A percentile compares a stretch with the other conserved stretches of the same genome.
Evolutionary conservation across 2,329 filamentous ascomycete species (phyloP).

Genomic region (Ceratocystis lukuohia): DNA sequence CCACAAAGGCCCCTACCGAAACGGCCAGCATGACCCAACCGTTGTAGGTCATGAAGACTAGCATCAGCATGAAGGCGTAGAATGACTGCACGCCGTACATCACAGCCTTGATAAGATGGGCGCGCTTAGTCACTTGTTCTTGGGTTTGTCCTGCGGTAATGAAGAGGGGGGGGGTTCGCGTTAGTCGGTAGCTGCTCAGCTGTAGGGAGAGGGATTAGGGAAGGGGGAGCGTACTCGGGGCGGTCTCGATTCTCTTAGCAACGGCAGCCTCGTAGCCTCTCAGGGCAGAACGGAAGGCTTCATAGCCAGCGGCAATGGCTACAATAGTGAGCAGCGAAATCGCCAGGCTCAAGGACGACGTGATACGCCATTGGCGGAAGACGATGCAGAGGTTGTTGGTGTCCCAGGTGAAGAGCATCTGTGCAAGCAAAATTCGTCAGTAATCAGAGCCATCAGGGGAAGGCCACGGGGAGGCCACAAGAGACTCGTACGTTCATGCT

Average conservation of each 20-base stretch:
- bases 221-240: slow-evolving; percentile 40
- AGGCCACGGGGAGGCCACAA: not conserved
- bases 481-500: slow-evolving; percentile 67
- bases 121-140: slow-evolving; percentile 47
- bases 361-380: slow-evolving; percentile 82
- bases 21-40: slow-evolving; percentile 94
- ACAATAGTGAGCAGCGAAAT: slow-evolving; percentile 73
- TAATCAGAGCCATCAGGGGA: not conserved
- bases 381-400: slow-evolving; percentile 90
- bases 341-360: slow-evolving; percentile 58
- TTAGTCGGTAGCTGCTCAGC: not conserved
- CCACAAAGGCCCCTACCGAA: slow-evolving; percentile 73
- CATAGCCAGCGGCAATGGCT: slow-evolving; percentile 79
- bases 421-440: slow-evolving; percentile 3
- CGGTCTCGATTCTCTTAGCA: slow-evolving; percentile 34
- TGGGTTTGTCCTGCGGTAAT: slow-evolving; percentile 57
- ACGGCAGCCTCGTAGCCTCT: slow-evolving; percentile 59
- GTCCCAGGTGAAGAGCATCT: slow-evolving; percentile 99
- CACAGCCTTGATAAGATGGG: slow-evolving; percentile 63
- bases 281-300: slow-evolving; percentile 65
- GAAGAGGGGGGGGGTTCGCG: not conserved
- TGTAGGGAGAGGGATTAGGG: not conserved
- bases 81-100: slow-evolving; percentile 92
- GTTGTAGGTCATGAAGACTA: slow-evolving; percentile 99
- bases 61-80: slow-evolving; percentile 99